Conservation (phyloP, 1,284 basidiomycete species). For the Ceratobasidium sp. region DNA sequence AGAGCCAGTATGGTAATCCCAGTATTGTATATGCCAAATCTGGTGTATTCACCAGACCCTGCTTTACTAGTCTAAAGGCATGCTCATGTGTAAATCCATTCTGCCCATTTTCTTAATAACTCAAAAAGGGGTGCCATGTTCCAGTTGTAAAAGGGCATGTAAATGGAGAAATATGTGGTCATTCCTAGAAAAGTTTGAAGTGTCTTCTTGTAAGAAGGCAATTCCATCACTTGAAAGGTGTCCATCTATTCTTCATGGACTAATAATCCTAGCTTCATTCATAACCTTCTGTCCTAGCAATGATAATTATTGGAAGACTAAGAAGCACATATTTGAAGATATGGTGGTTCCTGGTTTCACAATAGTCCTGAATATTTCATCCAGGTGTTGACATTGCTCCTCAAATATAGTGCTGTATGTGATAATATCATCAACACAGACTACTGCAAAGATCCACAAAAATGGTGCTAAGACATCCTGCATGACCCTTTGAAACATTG, state of each 20-base stretch:
- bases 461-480: constrained; percentile 51
- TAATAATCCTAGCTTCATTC: constrained; percentile 49
- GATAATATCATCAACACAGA: constrained; percentile 58
- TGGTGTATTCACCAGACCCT: constrained; percentile 27
- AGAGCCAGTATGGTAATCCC: constrained; percentile 50
- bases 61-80: constrained; percentile 37
- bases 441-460: constrained; percentile 54
- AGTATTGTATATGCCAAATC: constrained; percentile 48
- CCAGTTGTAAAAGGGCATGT: constrained; percentile 49
- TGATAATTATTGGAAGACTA: constrained; percentile 50
- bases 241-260: constrained; percentile 51
- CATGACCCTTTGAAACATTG: constrained; percentile 55
- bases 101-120: constrained; percentile 31
- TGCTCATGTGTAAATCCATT: constrained; percentile 33
- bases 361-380: constrained; percentile 50
- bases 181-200: constrained; percentile 51
- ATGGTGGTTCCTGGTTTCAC: constrained; percentile 49
- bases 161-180: constrained; percentile 49
- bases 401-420: constrained; percentile 49
- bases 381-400: constrained; percentile 51
- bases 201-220: constrained; percentile 46
- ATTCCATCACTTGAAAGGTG: constrained; percentile 46
- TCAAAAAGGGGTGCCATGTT: constrained; percentile 44
- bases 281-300: constrained; percentile 52
- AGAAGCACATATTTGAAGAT: constrained; percentile 51